Evolutionary conservation across 2,329 filamentous ascomycete species (phyloP).

Genomic region (Plectosphaerella sp.): DNA sequence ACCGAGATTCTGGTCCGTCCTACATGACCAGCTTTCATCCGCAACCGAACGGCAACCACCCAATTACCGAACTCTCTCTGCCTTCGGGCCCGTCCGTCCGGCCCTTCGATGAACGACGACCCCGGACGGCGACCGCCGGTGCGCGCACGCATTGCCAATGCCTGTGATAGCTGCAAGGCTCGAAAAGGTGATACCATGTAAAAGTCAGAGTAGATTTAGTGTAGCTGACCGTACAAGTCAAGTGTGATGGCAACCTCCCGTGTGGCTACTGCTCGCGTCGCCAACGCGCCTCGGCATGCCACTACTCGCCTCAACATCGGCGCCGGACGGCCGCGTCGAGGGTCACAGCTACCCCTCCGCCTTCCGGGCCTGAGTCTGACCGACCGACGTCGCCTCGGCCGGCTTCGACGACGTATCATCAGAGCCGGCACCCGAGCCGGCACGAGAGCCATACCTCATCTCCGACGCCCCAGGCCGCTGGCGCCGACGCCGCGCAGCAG

Average conservation of each 20-base stretch:
- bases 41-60: background rate
- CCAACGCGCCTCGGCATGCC: constrained; percentile 37
- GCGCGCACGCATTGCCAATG: constrained; percentile 42
- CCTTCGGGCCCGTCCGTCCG: background rate
- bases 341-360: background rate
- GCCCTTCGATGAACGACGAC: constrained; percentile 8
- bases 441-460: constrained; percentile 1
- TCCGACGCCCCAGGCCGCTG: background rate
- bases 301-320: constrained; percentile 40
- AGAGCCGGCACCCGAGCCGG: background rate
- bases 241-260: constrained; percentile 49
- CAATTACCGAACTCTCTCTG: background rate
- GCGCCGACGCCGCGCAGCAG: constrained; percentile 2
- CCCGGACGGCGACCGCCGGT: constrained; percentile 9
- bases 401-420: constrained; percentile 3
- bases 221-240: constrained; percentile 25
- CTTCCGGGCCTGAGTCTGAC: background rate
- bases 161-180: constrained; percentile 50
- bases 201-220: background rate
- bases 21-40: background rate
- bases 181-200: constrained; percentile 32
- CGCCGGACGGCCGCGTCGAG: constrained; percentile 17
- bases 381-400: background rate
- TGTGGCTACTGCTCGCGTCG: constrained; percentile 45
- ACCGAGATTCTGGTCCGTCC: too few relatives aligned